A percentile compares a stretch with the other conserved stretches of the same genome.
These are phyloP conservation scores for Exophiala alcalophila DNA, from an alignment of 2,329 filamentous ascomycete genomes.

Conservation along the genomic window DNA sequence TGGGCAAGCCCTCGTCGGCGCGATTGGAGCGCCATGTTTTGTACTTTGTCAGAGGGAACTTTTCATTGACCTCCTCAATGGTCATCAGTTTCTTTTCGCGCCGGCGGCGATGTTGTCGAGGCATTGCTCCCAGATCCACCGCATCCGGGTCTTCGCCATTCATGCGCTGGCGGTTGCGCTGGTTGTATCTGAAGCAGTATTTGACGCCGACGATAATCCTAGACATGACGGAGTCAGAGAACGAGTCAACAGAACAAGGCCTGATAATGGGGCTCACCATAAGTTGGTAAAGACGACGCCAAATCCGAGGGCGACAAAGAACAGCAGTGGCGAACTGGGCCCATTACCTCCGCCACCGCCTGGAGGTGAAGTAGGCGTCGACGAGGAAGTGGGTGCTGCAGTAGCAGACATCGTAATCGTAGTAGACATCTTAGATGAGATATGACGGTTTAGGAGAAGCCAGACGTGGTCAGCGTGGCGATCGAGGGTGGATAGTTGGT, in stretches of 20 bases:
- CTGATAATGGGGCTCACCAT: constrained; percentile 62
- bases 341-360: constrained; percentile 42
- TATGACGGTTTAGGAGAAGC: constrained; percentile 3
- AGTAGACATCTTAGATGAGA: constrained; percentile 21
- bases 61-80: constrained; percentile 97
- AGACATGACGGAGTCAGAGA: constrained; percentile 13
- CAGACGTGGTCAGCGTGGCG: constrained; percentile 8
- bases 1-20: constrained; percentile 77
- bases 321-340: constrained; percentile 71
- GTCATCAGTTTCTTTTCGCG: constrained; percentile 98
- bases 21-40: constrained; percentile 87
- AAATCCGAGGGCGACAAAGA: constrained; percentile 94
- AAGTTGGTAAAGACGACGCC: constrained; percentile 98
- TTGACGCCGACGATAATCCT: constrained; percentile 99
- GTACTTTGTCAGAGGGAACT: constrained; percentile 94
- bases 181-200: constrained; percentile 98
- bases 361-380: constrained; percentile 25
- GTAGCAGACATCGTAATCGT: constrained; percentile 17
- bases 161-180: constrained; percentile 77
- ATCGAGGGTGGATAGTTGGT: constrained; percentile 1
- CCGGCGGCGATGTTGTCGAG: constrained; percentile 76
- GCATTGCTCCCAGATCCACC: constrained; percentile 83
- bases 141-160: constrained; percentile 78
- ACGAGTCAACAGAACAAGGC: constrained; percentile 1
- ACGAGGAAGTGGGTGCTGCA: constrained; percentile 27